Conservation (phyloP, 805 yeast genomes). For the Ogataea glucozyma region DNA sequence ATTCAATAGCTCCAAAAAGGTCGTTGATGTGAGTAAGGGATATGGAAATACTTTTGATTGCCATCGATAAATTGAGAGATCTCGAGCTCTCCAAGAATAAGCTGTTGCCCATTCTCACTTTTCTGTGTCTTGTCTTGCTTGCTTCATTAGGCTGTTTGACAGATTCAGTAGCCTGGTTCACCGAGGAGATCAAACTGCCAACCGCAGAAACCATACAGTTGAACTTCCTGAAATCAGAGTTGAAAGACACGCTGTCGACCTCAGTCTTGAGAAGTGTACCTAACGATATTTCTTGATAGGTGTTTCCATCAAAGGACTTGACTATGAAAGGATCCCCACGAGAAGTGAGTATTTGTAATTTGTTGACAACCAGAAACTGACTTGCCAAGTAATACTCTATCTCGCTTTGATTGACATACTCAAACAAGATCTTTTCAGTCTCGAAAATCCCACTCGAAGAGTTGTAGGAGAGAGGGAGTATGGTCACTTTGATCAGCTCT, state of each 20-base stretch:
- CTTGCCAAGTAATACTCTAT: slow-evolving; percentile 10
- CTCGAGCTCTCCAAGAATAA: slow-evolving; percentile 23
- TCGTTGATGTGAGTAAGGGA: slow-evolving; percentile 24
- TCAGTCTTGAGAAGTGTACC: slow-evolving; percentile 13
- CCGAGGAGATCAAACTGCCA: slow-evolving; percentile 1
- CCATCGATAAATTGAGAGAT: slow-evolving; percentile 15
- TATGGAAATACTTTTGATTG: slow-evolving; percentile 18
- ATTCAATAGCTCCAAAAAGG: slow-evolving; percentile 37
- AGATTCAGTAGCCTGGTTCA: neutral
- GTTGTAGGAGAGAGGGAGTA: slow-evolving; percentile 48
- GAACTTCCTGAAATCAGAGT: slow-evolving; percentile 32
- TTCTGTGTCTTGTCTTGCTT: slow-evolving; percentile 10
- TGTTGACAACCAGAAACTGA: slow-evolving; percentile 28
- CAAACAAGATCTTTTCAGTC: slow-evolving; percentile 37
- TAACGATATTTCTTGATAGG: slow-evolving; percentile 31
- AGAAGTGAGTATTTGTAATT: slow-evolving; percentile 16
- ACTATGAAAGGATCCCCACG: slow-evolving; percentile 11
- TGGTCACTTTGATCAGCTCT: slow-evolving; percentile 26
- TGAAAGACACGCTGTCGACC: slow-evolving; percentile 32
- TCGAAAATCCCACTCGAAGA: slow-evolving; percentile 36
- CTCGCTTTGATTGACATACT: slow-evolving; percentile 7
- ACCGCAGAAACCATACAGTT: slow-evolving; percentile 20
- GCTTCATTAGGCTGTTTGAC: neutral
- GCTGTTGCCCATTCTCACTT: slow-evolving; percentile 30
- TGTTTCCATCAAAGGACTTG: slow-evolving; percentile 28